A percentile compares a stretch with the other conserved stretches of the same genome.
These are phyloP conservation scores for Polytrichum formosum DNA, from an alignment of 225 moss, liverwort and hornwort species.

Conservation along the genomic window DNA sequence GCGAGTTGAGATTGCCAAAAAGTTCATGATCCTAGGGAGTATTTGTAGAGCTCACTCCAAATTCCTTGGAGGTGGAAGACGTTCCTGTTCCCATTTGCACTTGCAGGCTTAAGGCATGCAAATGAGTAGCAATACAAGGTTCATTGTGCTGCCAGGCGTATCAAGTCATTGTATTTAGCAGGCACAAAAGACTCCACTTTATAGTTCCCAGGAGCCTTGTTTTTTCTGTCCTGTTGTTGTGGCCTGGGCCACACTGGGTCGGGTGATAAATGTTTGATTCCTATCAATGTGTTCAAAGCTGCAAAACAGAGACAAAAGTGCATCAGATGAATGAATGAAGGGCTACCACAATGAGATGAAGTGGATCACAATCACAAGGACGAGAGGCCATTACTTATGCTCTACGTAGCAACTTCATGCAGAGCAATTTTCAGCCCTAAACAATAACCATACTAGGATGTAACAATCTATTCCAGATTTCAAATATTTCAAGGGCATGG, in stretches of 20 bases:
- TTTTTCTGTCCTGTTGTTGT: constrained; percentile 33
- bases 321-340: too few species aligned
- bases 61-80: constrained; percentile 9
- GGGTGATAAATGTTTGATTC: constrained; percentile 60
- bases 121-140: neutral
- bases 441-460: too few species aligned
- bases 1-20: neutral
- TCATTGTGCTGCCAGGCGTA: constrained; percentile 61
- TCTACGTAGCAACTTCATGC: too few species aligned
- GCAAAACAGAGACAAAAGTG: constrained; percentile 17
- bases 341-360: too few species aligned
- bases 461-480: too few species aligned
- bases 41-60: constrained; percentile 7
- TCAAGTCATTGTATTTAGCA: constrained; percentile 49
- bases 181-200: constrained; percentile 62
- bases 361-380: too few species aligned
- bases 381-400: too few species aligned
- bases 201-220: constrained; percentile 31
- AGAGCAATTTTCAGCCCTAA: too few species aligned
- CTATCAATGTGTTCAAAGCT: constrained; percentile 61
- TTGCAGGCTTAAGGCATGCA: constrained; percentile 2
- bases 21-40: neutral
- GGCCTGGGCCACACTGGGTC: constrained; percentile 63
- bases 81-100: constrained; percentile 4
- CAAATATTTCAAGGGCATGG: too few species aligned